phyloP scores from a whole-genome alignment of 179 eudicot genomes.

The Patellifolia procumbens region DNA sequence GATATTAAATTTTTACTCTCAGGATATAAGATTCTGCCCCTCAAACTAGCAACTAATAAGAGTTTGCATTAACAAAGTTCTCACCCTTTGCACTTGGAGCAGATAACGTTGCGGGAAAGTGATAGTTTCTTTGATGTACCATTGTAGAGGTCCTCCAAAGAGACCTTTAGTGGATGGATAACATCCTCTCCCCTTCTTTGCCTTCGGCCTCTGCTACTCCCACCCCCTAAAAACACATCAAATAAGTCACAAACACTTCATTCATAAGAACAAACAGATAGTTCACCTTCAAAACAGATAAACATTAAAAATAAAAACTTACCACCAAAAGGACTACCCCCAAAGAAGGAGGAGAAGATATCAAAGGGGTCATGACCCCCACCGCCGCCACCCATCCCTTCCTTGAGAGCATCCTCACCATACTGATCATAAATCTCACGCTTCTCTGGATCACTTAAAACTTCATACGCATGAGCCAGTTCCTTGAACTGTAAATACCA shows the following conservation, averaged over 20 bases:
- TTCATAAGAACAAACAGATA: not conserved
- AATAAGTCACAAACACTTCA: not conserved
- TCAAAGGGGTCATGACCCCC: constrained; percentile 46
- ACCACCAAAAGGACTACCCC: constrained; percentile 39
- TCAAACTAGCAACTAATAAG: not conserved
- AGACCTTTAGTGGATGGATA: constrained; percentile 39
- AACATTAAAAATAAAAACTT: not conserved
- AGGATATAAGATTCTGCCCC: not conserved
- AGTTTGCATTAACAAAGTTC: not conserved
- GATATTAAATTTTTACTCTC: not conserved
- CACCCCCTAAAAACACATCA: constrained; percentile 23
- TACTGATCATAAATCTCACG: constrained; percentile 45
- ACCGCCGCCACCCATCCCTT: constrained; percentile 52
- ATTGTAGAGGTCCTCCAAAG: constrained; percentile 40
- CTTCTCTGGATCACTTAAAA: constrained; percentile 42
- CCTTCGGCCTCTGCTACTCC: constrained; percentile 42
- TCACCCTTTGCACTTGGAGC: constrained; percentile 52
- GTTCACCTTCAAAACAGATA: not conserved
- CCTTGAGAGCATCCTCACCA: constrained; percentile 50
- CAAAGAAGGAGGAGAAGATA: constrained; percentile 48
- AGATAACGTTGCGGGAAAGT: constrained; percentile 44
- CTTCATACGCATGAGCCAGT: constrained; percentile 48
- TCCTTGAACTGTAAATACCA: constrained; percentile 37
- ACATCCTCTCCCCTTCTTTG: constrained; percentile 50
- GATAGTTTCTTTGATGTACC: constrained; percentile 48